A percentile compares a stretch with the other conserved stretches of the same genome.
These are phyloP conservation scores for Lyophyllum semitale DNA, from an alignment of 768 basidiomycete species.

Conservation along the genomic window DNA sequence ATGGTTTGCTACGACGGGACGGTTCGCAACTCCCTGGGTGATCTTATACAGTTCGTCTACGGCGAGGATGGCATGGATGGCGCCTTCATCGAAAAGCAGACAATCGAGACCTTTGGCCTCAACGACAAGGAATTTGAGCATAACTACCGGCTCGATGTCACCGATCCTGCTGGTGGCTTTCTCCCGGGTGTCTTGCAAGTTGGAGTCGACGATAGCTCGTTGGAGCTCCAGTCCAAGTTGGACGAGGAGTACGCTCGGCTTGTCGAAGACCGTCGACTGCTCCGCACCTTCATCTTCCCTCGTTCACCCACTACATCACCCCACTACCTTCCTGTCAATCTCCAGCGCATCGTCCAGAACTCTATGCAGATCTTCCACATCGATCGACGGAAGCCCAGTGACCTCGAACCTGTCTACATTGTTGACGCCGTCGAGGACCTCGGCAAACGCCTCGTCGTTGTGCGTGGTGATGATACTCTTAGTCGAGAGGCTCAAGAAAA, in stretches of 20 bases:
- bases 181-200: constrained; percentile 79
- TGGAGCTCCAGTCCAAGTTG: constrained; percentile 80
- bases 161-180: constrained; percentile 81
- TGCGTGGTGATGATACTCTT: constrained; percentile 82
- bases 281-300: constrained; percentile 87
- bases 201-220: constrained; percentile 82
- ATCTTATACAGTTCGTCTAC: constrained; percentile 94
- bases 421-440: constrained; percentile 78
- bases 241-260: constrained; percentile 71
- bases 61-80: constrained; percentile 99
- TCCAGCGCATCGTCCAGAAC: constrained; percentile 94
- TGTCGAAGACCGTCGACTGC: constrained; percentile 69
- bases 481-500: constrained; percentile 82
- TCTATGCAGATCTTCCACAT: constrained; percentile 97
- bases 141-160: constrained; percentile 93
- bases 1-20: constrained; percentile 98
- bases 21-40: constrained; percentile 94
- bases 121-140: constrained; percentile 84
- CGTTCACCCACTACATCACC: constrained; percentile 67
- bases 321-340: constrained; percentile 93
- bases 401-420: constrained; percentile 87
- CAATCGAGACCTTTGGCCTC: constrained; percentile 85
- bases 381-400: constrained; percentile 89
- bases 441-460: constrained; percentile 75
- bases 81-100: constrained; percentile 95